Evolutionary conservation across 495 filamentous ascomycete species (phyloP).

Genomic region (Lepidopterella palustris): DNA sequence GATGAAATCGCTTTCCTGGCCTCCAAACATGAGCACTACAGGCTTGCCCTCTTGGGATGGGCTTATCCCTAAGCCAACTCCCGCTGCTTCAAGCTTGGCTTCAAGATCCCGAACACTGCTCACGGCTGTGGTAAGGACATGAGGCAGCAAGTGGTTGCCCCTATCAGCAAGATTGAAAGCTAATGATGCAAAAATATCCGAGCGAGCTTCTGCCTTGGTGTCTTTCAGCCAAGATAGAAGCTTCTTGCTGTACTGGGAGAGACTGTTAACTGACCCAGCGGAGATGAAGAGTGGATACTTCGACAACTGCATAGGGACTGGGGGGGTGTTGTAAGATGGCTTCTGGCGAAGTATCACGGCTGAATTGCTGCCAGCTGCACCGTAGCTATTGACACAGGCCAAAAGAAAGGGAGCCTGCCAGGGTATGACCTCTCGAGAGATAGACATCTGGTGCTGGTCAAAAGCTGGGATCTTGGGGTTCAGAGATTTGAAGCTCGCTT

Average conservation of each 20-base stretch:
- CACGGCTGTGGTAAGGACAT: background rate
- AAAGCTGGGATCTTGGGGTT: background rate
- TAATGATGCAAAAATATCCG: background rate
- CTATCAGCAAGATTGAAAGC: background rate
- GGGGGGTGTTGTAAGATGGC: background rate
- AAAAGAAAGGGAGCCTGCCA: background rate
- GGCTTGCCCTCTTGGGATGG: too few species aligned
- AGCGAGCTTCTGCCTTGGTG: background rate
- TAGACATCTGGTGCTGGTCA: background rate
- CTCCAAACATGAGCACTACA: too few species aligned
- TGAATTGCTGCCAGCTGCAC: constrained; percentile 1
- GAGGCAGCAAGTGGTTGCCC: background rate
- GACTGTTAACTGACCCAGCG: background rate
- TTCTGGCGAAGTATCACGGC: background rate
- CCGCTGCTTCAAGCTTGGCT: background rate
- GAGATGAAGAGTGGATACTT: constrained; percentile 3
- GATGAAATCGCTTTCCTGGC: background rate
- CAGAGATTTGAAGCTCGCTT: background rate
- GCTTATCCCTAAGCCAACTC: background rate
- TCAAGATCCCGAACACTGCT: background rate
- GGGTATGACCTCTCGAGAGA: constrained; percentile 7
- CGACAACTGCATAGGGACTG: background rate
- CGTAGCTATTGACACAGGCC: background rate
- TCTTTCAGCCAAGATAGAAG: background rate
- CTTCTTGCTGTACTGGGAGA: background rate